Evolutionary conservation across 1,284 basidiomycete species (phyloP).

Genomic region (Dichomitus squalens): DNA sequence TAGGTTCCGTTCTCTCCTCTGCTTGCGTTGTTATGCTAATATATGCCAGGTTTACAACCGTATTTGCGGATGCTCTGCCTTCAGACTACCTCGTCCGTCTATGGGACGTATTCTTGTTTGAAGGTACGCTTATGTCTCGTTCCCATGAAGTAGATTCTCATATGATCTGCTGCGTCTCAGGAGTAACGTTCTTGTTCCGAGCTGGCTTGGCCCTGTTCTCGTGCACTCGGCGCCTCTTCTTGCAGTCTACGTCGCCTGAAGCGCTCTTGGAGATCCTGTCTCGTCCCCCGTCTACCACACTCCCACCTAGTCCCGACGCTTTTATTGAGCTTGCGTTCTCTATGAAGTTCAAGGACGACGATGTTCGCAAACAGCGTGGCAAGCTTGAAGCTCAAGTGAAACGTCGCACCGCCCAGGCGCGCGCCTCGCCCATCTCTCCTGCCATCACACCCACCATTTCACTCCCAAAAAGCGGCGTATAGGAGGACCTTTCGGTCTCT

Average conservation of each 20-base stretch:
- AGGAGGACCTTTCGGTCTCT: not conserved
- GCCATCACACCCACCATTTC: conserved; percentile 24
- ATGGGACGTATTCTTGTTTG: conserved; percentile 88
- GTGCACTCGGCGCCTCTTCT: conserved; percentile 60
- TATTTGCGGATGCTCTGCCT: conserved; percentile 83
- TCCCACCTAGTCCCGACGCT: conserved; percentile 62
- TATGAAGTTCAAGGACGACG: conserved; percentile 82
- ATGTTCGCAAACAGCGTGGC: conserved; percentile 71
- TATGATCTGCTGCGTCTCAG: conserved; percentile 40
- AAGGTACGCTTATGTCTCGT: conserved; percentile 53
- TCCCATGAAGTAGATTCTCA: not conserved
- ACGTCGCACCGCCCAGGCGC: conserved; percentile 51
- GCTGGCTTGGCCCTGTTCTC: conserved; percentile 76
- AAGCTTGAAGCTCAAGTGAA: conserved; percentile 73
- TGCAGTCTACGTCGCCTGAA: conserved; percentile 53
- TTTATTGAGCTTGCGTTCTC: conserved; percentile 64
- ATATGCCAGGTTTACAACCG: conserved; percentile 61
- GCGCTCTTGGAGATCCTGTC: conserved; percentile 52
- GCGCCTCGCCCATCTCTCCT: conserved; percentile 24
- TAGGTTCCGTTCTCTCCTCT: conserved; percentile 32
- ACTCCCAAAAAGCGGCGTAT: conserved; percentile 21
- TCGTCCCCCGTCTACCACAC: conserved; percentile 52
- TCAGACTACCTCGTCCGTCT: conserved; percentile 75
- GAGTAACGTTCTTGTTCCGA: conserved; percentile 80
- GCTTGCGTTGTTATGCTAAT: not conserved